Percentiles rank a stretch among this genome's conserved stretches.
Evolutionary conservation across 2,329 filamentous ascomycete species (phyloP).

Genomic region (Pestalotiopsis fici): DNA sequence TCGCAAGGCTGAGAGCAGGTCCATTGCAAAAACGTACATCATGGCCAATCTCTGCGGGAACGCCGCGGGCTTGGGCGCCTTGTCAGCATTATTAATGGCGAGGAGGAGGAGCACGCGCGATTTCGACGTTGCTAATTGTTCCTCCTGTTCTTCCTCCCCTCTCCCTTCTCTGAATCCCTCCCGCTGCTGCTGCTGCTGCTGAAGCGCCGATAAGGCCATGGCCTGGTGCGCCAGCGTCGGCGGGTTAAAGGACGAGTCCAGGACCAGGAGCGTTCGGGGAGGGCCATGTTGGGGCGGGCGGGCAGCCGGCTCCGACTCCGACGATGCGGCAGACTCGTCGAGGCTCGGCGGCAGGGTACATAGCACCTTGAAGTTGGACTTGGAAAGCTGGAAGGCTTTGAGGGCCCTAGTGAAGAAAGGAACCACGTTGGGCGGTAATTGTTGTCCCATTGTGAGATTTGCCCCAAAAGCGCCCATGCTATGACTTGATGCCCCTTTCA

Average conservation of each 20-base stretch:
- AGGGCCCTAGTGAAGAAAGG: conserved; percentile 47
- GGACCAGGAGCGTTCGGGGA: conserved; percentile 48
- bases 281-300: conserved; percentile 20
- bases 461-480: too few species aligned
- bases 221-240: conserved; percentile 62
- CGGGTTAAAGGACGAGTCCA: conserved; percentile 71
- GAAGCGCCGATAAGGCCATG: conserved; percentile 54
- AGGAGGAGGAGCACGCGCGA: conserved; percentile 59
- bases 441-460: background rate
- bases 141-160: background rate
- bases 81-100: conserved; percentile 67
- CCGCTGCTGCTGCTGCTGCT: conserved; percentile 10
- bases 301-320: conserved; percentile 10
- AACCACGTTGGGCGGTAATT: conserved; percentile 15
- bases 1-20: conserved; percentile 37
- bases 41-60: conserved; percentile 70
- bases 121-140: too few species aligned
- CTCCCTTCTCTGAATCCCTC: conserved; percentile 10
- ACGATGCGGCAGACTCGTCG: background rate
- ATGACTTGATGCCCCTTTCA: background rate
- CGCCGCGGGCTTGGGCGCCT: conserved; percentile 64
- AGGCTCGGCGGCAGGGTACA: conserved; percentile 35
- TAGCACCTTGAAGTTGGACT: conserved; percentile 44
- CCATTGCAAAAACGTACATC: conserved; percentile 69
- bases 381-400: conserved; percentile 42